Evolutionary conservation across 805 yeast species (phyloP), one percentile per base, ranked within the genome.

Genomic region (Starmerella davenportii): DNA sequence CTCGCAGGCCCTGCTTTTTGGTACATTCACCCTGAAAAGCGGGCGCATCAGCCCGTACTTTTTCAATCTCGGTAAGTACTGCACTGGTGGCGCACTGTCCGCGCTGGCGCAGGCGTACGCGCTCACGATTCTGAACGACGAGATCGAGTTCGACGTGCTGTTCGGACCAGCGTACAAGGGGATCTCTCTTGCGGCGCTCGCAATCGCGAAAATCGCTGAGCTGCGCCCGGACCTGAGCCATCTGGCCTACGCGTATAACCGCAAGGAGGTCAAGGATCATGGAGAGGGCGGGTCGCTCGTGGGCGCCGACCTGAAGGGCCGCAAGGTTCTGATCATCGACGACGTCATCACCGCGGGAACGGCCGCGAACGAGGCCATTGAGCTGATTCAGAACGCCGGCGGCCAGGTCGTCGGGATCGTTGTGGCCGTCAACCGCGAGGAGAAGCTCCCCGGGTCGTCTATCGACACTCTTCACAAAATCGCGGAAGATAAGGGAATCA

Each of bases 131-230:
- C 74, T 85, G 49, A 74, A 70, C 35, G 70, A 87, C 1, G 87
- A 78, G 4, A 54, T 87, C 37, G 76, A 84, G 56, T 85, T 87
- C 51, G 96, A 87, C 53, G 74, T 90, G 32, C 63, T 87, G 39
- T 87, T 87, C 54, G 98, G 98, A 5, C 98, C 98, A 9, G 98
- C 98, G 21, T 87, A 87, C 62, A 90, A 90, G 63, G 98, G 98
- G 16, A 87, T 87, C 51, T 93, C 98, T 18, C 68, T 87, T 41
- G 93, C 93, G 38, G 93, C 96, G 4, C 70, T 87, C 44, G 82
- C 95, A 14, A 82, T 79, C 42, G 87, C 90, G 42, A 87, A 90
- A 59, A 67, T 90, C 43, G 90, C 87, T 28, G 96, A 90, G 61
- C 65, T 84, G 48, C 90, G 81, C 42, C 60, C 60, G 4, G 72